A percentile compares a stretch with the other conserved stretches of the same genome.
Conservation (phyloP, 192 early-diverging fungal species). For the Mortierella claussenii region DNA sequence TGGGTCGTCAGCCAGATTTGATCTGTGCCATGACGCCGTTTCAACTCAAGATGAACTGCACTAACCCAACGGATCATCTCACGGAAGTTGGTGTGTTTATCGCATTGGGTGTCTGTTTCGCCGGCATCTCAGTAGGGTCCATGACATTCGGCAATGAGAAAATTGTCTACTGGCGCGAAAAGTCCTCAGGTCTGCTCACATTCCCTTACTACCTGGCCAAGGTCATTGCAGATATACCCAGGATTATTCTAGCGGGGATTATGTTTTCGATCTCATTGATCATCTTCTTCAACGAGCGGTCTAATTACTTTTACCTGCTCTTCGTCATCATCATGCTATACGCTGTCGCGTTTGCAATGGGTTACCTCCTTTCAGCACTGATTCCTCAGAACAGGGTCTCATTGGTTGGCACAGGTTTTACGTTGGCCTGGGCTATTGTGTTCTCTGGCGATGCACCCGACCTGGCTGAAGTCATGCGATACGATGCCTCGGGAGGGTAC, state of each 20-base stretch:
- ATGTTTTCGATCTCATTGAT: conserved; percentile 70
- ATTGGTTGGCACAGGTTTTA: conserved; percentile 69
- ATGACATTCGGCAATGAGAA: conserved; percentile 73
- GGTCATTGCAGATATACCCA: conserved; percentile 67
- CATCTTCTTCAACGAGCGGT: conserved; percentile 61
- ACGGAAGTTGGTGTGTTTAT: conserved; percentile 66
- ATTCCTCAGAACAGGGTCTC: conserved; percentile 53
- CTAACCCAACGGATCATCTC: conserved; percentile 44
- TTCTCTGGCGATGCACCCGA: conserved; percentile 66
- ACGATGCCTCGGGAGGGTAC: conserved; percentile 32
- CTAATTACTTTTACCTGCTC: conserved; percentile 44
- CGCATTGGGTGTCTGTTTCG: conserved; percentile 65
- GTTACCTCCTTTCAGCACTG: conserved; percentile 64
- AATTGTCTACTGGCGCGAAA: conserved; percentile 74
- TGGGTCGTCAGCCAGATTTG: conserved; percentile 58
- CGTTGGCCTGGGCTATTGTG: conserved; percentile 68
- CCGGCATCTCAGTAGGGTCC: conserved; percentile 66
- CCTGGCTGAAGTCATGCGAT: conserved; percentile 53
- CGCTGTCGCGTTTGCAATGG: conserved; percentile 68
- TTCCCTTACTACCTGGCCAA: conserved; percentile 75
- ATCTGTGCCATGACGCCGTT: conserved; percentile 61
- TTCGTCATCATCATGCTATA: conserved; percentile 63
- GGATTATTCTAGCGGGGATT: conserved; percentile 65
- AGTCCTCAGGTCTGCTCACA: conserved; percentile 64
- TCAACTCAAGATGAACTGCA: conserved; percentile 33